Evolutionary conservation across 1,284 basidiomycete species (phyloP).

Genomic region (Lignosus rhinocerotis): DNA sequence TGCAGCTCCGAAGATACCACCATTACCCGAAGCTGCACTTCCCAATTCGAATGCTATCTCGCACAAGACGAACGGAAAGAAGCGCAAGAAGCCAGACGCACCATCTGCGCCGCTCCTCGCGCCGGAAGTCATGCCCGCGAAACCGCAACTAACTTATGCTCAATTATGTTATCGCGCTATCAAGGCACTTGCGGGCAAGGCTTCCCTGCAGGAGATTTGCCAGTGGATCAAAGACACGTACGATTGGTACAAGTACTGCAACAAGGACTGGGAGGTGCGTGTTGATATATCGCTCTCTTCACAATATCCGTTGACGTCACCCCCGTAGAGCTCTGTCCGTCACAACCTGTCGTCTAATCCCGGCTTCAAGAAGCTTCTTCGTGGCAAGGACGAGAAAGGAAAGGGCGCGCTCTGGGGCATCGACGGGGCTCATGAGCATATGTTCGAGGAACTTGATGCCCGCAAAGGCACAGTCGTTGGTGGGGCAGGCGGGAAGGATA

Average conservation of each 20-base stretch:
- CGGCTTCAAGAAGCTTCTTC: conserved; percentile 84
- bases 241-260: conserved; percentile 85
- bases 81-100: conserved; percentile 66
- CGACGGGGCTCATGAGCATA: conserved; percentile 70
- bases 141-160: conserved; percentile 76
- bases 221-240: conserved; percentile 87
- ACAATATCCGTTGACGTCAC: conserved; percentile 17
- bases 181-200: conserved; percentile 78
- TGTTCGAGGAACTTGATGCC: conserved; percentile 67
- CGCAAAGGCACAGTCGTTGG: conserved; percentile 43
- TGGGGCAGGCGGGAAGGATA: conserved; percentile 37
- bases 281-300: not conserved
- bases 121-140: conserved; percentile 77
- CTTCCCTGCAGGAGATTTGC: conserved; percentile 90
- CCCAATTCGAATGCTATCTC: conserved; percentile 62
- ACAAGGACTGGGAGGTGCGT: conserved; percentile 78
- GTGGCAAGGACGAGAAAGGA: conserved; percentile 81
- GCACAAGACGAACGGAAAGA: conserved; percentile 58
- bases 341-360: conserved; percentile 90
- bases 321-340: conserved; percentile 80
- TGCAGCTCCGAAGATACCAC: conserved; percentile 33
- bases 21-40: conserved; percentile 41
- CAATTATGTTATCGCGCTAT: conserved; percentile 81
- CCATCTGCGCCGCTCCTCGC: conserved; percentile 44
- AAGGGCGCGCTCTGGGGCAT: conserved; percentile 91